Evolutionary conservation across 192 early-diverging fungal species (phyloP), one percentile per base, ranked within the genome.

Genomic region (Chytriomyces confervae): DNA sequence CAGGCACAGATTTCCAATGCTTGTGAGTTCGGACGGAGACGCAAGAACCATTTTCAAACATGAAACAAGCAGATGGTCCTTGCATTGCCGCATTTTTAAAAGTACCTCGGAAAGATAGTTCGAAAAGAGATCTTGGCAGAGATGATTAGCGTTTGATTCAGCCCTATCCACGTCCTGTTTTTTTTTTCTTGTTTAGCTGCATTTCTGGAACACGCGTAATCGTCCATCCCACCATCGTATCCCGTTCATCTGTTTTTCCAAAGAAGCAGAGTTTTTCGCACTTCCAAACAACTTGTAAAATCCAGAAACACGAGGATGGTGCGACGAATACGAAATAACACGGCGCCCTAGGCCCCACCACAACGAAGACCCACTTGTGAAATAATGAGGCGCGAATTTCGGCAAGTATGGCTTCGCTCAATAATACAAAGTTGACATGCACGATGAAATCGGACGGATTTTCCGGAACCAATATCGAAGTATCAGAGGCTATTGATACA

Each of bases 21-120:
- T 80, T 23, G 89, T 79, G 8, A 95, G 84, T 7, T 89, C 90
- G 5, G 76, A 44, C 2, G 93, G 93, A 61, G 79, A 82, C 2
- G 86, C 79, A 1, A 95, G 87, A 4, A 94, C 82, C 20, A 94
- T 73, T 23, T 86, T 82, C 23, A 95, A 76, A 62, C 91, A 92
- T 3, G 90, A 85, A 3, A 87, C 90, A 8, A 94, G 81, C 9
- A 95, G 82, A 53, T 95, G 93, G 69, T 94, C 93, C 77, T 93
- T 92, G 79, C 87, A 93, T 69, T 89, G 89, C 5, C 87, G 76
- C 60, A 93, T 81, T 45, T 86, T 78, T 27, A 87, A 82, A 36
- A 85, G 82, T 16, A 93, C 88, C 48, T 91, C 86, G 10, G 83
- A 75, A 47, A 94, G 49, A 62, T 89, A 91, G 48, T 86, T 88